Evolutionary conservation across 1,139 yeast species (phyloP).

Genomic region (Candida pseudoviswanathii): DNA sequence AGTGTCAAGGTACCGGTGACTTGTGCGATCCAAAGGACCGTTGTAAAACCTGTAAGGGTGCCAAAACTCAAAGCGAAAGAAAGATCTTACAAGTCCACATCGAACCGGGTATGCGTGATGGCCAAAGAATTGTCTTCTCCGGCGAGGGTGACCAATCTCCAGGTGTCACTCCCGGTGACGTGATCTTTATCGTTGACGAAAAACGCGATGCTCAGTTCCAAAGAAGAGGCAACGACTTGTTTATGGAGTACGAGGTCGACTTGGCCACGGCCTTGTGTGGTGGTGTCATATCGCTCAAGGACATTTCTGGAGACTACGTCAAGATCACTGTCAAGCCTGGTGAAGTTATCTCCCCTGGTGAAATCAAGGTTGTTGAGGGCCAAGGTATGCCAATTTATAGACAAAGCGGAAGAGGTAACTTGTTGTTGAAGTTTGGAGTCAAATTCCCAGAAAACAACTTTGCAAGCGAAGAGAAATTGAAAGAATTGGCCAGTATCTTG

Average conservation of each 20-base stretch:
- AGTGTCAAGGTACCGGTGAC: constrained; percentile 91
- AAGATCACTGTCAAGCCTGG: constrained; percentile 86
- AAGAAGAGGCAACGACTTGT: constrained; percentile 89
- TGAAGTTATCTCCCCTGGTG: constrained; percentile 87
- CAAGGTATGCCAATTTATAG: constrained; percentile 95
- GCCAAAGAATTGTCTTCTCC: constrained; percentile 85
- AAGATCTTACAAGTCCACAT: constrained; percentile 92
- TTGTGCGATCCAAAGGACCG: constrained; percentile 85
- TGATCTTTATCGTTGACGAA: constrained; percentile 86
- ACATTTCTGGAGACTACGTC: constrained; percentile 84
- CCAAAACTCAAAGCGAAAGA: constrained; percentile 84
- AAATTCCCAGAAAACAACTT: constrained; percentile 72
- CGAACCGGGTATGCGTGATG: constrained; percentile 97
- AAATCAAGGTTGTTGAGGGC: constrained; percentile 77
- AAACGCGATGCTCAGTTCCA: constrained; percentile 78
- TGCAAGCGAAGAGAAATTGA: constrained; percentile 66
- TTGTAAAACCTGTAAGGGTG: constrained; percentile 87
- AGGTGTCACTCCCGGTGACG: constrained; percentile 94
- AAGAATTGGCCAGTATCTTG: constrained; percentile 62
- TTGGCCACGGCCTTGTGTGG: constrained; percentile 95
- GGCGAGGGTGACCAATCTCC: constrained; percentile 99
- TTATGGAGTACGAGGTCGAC: constrained; percentile 85
- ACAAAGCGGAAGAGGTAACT: constrained; percentile 75
- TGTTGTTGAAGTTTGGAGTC: constrained; percentile 68
- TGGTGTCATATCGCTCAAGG: constrained; percentile 86